phyloP scores from a whole-genome alignment of 202 grass and related monocot species.

The Digitaria exilis region DNA sequence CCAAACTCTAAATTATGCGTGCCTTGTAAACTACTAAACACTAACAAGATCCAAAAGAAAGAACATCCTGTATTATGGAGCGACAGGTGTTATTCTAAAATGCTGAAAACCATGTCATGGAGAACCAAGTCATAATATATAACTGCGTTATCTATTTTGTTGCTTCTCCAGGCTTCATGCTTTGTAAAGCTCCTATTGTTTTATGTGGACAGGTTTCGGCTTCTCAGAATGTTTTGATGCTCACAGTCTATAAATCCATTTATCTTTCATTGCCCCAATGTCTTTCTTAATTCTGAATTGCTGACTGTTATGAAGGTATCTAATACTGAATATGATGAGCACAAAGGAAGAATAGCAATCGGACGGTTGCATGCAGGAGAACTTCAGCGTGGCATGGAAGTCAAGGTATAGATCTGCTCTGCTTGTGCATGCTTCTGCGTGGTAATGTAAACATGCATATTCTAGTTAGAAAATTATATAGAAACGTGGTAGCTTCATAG shows the following conservation, averaged over 20 bases:
- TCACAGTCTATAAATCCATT: slow-evolving; percentile 1
- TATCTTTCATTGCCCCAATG: slow-evolving; percentile 15
- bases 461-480: slow-evolving; percentile 2
- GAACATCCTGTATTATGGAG: not conserved
- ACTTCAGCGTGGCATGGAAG: slow-evolving; percentile 82
- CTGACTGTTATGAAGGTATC: slow-evolving; percentile 66
- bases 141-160: slow-evolving; percentile 18
- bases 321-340: slow-evolving; percentile 96
- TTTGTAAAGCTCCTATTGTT: no score
- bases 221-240: slow-evolving; percentile 3
- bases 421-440: slow-evolving; percentile 20
- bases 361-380: slow-evolving; percentile 90
- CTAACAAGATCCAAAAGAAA: not conserved
- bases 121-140: slow-evolving; percentile 15
- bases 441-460: slow-evolving; percentile 14
- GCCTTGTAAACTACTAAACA: not conserved
- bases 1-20: not conserved
- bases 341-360: slow-evolving; percentile 99
- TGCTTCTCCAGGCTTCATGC: slow-evolving; percentile 27
- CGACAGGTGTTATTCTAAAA: not conserved
- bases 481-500: slow-evolving; percentile 14
- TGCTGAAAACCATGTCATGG: slow-evolving; percentile 9
- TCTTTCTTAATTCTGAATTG: slow-evolving; percentile 25
- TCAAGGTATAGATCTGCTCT: slow-evolving; percentile 69
- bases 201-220: slow-evolving; percentile 8